Percentiles rank a stretch among this genome's conserved stretches.
These are phyloP conservation scores for Castanea mollissima DNA, from an alignment of 306 rosid species.

Conservation along the genomic window DNA sequence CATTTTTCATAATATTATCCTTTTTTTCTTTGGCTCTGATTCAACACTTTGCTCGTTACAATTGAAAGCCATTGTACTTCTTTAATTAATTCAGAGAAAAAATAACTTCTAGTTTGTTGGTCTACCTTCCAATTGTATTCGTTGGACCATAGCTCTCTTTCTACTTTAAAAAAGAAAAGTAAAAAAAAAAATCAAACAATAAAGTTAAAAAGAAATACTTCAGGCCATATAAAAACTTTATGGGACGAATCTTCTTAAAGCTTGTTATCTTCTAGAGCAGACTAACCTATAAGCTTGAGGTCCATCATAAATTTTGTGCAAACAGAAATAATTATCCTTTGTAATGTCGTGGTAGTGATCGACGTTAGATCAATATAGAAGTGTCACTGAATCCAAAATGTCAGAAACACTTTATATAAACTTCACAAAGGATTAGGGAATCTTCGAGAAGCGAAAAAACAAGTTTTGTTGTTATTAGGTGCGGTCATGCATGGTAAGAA, in stretches of 20 bases:
- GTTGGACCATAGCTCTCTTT: not conserved
- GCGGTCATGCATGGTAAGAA: not conserved
- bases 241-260: not conserved
- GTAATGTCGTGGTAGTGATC: not conserved
- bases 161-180: not conserved
- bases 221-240: not conserved
- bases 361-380: not conserved
- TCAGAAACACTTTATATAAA: not conserved
- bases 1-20: too few species aligned
- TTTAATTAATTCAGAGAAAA: too few species aligned
- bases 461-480: not conserved
- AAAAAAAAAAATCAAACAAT: not conserved
- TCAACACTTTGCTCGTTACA: too few species aligned
- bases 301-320: not conserved
- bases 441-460: slow-evolving; percentile 2
- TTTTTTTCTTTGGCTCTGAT: too few species aligned
- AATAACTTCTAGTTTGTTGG: too few species aligned
- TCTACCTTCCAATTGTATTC: not conserved
- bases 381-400: not conserved
- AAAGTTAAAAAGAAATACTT: not conserved
- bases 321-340: not conserved
- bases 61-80: too few species aligned
- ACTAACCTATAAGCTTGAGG: not conserved
- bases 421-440: not conserved
- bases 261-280: not conserved